These are phyloP conservation scores for Sonneratia alba DNA, from an alignment of 345 rosid genomes.

Conservation along the genomic window DNA sequence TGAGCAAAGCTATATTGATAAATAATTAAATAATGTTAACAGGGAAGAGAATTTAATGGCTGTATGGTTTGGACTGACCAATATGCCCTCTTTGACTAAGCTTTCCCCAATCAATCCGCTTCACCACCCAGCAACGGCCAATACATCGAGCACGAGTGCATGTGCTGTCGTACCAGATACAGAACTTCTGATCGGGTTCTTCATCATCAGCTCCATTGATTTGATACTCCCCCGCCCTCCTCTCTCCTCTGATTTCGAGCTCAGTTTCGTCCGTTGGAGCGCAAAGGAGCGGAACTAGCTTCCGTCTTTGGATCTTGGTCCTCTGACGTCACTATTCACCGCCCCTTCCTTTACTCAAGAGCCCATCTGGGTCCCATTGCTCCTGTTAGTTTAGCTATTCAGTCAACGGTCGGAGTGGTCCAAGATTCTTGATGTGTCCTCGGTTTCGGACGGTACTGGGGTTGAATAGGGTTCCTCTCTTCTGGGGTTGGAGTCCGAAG, in stretches of 20 bases:
- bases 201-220: neutral
- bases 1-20: too few relatives aligned
- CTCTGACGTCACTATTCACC: neutral
- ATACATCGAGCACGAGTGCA: too few relatives aligned
- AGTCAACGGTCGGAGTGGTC: constrained; percentile 8
- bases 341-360: neutral
- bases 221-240: neutral
- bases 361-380: neutral
- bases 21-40: neutral
- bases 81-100: constrained; percentile 11
- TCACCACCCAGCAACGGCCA: too few relatives aligned
- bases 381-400: neutral
- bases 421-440: neutral
- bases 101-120: neutral
- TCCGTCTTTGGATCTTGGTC: constrained; percentile 1
- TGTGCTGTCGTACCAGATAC: too few relatives aligned
- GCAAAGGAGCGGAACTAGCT: neutral
- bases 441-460: constrained; percentile 5
- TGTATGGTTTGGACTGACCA: neutral
- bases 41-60: constrained; percentile 1
- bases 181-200: neutral
- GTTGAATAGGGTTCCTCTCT: neutral
- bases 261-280: too few relatives aligned
- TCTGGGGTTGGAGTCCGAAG: neutral
- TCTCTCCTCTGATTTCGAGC: neutral